Percentiles rank a stretch among this genome's conserved stretches.
phyloP scores from a whole-genome alignment of 2,329 filamentous ascomycete species.

The Penicillium verrucosum region DNA sequence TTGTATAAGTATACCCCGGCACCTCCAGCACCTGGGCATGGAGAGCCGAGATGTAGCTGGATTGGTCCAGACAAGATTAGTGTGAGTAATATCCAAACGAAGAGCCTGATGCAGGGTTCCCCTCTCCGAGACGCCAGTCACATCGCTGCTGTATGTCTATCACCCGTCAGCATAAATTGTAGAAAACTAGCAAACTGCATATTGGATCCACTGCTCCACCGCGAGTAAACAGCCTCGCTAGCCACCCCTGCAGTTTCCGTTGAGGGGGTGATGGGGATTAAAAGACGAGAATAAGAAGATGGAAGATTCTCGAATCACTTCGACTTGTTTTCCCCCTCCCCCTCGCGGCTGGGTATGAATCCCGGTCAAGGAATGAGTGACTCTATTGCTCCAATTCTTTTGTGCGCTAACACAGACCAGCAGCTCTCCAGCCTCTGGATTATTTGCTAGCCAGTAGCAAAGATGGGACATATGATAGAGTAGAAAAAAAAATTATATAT shows the following conservation, averaged over 20 bases:
- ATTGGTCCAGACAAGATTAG: neutral
- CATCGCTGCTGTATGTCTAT: slow-evolving; percentile 4
- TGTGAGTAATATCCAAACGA: neutral
- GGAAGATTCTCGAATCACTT: slow-evolving; percentile 21
- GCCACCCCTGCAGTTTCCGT: slow-evolving; percentile 4
- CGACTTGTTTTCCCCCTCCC: neutral
- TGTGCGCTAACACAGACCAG: slow-evolving; percentile 32
- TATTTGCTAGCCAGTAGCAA: slow-evolving; percentile 25
- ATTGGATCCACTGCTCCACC: slow-evolving; percentile 27
- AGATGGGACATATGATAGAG: slow-evolving; percentile 5
- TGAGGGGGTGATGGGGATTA: slow-evolving; percentile 2
- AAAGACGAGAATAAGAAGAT: slow-evolving; percentile 1
- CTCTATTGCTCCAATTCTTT: slow-evolving; percentile 29
- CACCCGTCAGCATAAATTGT: neutral
- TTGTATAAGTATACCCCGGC: neutral
- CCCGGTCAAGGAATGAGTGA: slow-evolving; percentile 21
- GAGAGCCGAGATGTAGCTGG: neutral
- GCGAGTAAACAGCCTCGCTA: slow-evolving; percentile 6
- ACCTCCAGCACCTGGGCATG: neutral
- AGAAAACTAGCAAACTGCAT: slow-evolving; percentile 26
- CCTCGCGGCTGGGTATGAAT: slow-evolving; percentile 11
- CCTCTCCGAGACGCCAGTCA: slow-evolving; percentile 4
- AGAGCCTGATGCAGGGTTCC: slow-evolving; percentile 5
- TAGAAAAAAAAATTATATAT: slow-evolving; percentile 8
- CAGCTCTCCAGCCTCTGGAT: slow-evolving; percentile 32